Conservation (phyloP, 371 early-diverging fungal genomes). For the Coemansia sp. region DNA sequence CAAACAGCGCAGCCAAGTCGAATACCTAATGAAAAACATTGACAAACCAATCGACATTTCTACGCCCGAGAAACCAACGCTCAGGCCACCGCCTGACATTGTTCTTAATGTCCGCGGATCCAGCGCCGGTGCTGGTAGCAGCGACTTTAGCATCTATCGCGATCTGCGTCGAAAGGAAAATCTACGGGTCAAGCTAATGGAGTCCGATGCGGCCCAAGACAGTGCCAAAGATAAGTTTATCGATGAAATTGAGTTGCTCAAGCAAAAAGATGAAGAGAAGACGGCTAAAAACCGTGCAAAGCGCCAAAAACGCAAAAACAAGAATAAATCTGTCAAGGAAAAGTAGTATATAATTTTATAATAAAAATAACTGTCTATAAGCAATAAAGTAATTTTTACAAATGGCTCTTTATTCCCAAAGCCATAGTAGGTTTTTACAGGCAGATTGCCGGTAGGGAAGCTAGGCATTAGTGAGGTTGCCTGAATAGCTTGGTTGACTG, state of each 20-base stretch:
- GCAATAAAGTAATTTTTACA: neutral
- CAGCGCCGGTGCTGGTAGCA: conserved; percentile 95
- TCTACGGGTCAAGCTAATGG: conserved; percentile 75
- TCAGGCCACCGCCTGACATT: conserved; percentile 73
- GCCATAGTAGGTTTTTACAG: neutral
- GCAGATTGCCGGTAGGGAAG: neutral
- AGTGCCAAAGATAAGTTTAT: conserved; percentile 55
- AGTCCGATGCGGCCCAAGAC: conserved; percentile 74
- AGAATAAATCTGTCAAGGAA: conserved; percentile 6
- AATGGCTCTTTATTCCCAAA: neutral
- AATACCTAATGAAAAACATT: conserved; percentile 72
- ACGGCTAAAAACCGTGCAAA: conserved; percentile 86
- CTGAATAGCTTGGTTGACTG: conserved; percentile 17
- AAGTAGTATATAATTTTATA: neutral
- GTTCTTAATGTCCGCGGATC: conserved; percentile 86
- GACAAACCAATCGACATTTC: conserved; percentile 79
- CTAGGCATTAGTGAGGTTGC: neutral
- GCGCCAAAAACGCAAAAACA: conserved; percentile 68
- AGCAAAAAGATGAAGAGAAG: conserved; percentile 69
- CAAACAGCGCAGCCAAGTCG: conserved; percentile 67
- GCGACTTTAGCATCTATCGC: conserved; percentile 94
- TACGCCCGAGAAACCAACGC: conserved; percentile 49
- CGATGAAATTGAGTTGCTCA: conserved; percentile 59
- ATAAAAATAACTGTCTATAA: conserved; percentile 3
- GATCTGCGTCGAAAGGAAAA: conserved; percentile 87